These are phyloP conservation scores for Sarocladium strictum DNA, from an alignment of 2,329 filamentous ascomycete species.

Conservation along the genomic window DNA sequence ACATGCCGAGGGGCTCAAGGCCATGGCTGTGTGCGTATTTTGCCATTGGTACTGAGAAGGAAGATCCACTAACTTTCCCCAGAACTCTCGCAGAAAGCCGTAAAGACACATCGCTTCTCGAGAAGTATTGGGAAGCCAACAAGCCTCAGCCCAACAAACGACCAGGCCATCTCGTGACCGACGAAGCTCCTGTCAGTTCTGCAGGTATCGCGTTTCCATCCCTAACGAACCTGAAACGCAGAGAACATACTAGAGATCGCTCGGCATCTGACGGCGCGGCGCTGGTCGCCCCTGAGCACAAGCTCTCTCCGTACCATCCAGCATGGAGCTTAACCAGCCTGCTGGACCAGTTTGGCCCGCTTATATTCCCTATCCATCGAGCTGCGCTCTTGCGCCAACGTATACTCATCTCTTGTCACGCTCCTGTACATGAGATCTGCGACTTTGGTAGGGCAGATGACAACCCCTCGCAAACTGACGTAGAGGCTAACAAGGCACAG, in stretches of 20 bases:
- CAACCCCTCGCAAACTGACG: conserved; percentile 9
- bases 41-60: neutral
- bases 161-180: conserved; percentile 21
- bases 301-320: conserved; percentile 73
- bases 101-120: conserved; percentile 56
- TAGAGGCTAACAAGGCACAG: conserved; percentile 36
- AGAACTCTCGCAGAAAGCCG: conserved; percentile 60
- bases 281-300: conserved; percentile 54
- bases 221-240: conserved; percentile 23
- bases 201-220: conserved; percentile 37
- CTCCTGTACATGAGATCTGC: conserved; percentile 79
- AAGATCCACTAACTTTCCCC: conserved; percentile 12
- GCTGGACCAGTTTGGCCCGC: conserved; percentile 77
- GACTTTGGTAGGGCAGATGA: conserved; percentile 74
- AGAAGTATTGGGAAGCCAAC: conserved; percentile 70
- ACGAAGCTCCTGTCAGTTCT: conserved; percentile 47
- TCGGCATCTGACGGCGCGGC: conserved; percentile 58
- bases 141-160: conserved; percentile 30
- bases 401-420: conserved; percentile 78
- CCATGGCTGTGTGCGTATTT: conserved; percentile 59
- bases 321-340: conserved; percentile 75
- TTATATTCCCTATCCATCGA: conserved; percentile 87
- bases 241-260: conserved; percentile 47
- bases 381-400: conserved; percentile 81
- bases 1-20: conserved; percentile 71